phyloP scores from a whole-genome alignment of 1,284 basidiomycete genomes.

The Farysia itapuensis region DNA sequence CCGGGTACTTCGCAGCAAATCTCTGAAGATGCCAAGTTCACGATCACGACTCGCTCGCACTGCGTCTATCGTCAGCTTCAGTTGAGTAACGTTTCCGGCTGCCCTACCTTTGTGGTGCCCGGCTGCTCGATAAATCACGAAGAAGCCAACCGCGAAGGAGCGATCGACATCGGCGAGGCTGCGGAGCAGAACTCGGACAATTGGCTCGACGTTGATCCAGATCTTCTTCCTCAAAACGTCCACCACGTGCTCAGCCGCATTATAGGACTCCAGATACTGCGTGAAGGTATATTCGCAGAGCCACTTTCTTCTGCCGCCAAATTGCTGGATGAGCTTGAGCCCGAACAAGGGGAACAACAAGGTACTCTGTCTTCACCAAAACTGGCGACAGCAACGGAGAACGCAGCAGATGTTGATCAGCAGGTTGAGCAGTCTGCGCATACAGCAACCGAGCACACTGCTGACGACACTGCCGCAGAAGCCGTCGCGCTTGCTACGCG shows the following conservation, averaged over 20 bases:
- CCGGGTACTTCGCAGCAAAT: neutral
- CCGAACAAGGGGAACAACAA: neutral
- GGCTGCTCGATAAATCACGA: conserved; percentile 35
- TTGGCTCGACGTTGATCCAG: conserved; percentile 33
- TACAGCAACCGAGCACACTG: conserved; percentile 6
- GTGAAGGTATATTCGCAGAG: conserved; percentile 29
- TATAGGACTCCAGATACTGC: conserved; percentile 30
- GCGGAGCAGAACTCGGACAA: conserved; percentile 12
- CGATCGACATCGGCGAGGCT: conserved; percentile 16
- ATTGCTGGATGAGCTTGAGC: no score
- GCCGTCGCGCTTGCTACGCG: no score
- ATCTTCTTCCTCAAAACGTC: conserved; percentile 26
- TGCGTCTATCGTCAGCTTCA: conserved; percentile 22
- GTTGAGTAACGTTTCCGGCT: conserved; percentile 8
- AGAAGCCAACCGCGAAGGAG: conserved; percentile 13
- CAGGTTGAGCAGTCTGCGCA: no score
- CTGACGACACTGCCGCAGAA: no score
- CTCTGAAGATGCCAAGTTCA: conserved; percentile 3
- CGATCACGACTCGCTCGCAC: conserved; percentile 25
- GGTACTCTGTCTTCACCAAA: neutral
- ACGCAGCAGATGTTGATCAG: no score
- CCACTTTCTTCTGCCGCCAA: conserved; percentile 20
- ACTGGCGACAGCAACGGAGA: no score
- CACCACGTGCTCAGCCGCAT: conserved; percentile 36
- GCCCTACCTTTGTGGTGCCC: conserved; percentile 32